Base-by-base conservation (phyloP, 768 basidiomycete genomes). In the Calvatia gigantea region DNA sequence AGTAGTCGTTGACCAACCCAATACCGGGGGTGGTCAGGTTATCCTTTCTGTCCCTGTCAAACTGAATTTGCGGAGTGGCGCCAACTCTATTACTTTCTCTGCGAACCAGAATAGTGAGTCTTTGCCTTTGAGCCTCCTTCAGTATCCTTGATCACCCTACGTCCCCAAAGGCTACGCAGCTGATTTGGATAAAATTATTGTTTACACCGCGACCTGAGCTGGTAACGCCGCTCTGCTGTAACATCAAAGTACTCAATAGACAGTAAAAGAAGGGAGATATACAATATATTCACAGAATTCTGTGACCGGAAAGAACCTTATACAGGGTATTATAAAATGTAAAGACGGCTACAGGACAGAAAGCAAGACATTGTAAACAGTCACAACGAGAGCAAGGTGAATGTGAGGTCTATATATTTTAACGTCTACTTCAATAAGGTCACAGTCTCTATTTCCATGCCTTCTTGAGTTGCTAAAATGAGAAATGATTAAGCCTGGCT, bases 391-490 rank as follows among this genome's bases (percentile, higher is more conserved):
- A 39, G 39, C 23, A 57, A 33, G 47, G 17, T 35, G 29, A 39
- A 28, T 31, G 31, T 37, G 32, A n/a, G 9, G 15, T 46, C 45
- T 31, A 25, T 29, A 21, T 9, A 38, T 57, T 33, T n/a, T 49
- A 21, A 15, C 57, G 25, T 55, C 25, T 5, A 17, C 33, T 21
- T 21, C 14, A 12, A 29, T 23, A 19, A 32, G 31, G 28, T 42
- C 51, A 53, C 32, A 43, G 46, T 23, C 62, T 56, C 28, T 42
- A 47, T 56, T 62, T 74, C 86, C 87, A 89, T 11, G 75, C 73
- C 58, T 75, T 77, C 70, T 88, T 91, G 31, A 90, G 68, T 89
- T 89, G 87, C 87, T 89, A 60, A 27, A 39, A 21, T 28, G 15
- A 42, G 43, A 32, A 32, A 57, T 58, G 58, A 35, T 12, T 50